Base-by-base conservation (phyloP, 208 protist species). In the Crithidia thermophila region DNA sequence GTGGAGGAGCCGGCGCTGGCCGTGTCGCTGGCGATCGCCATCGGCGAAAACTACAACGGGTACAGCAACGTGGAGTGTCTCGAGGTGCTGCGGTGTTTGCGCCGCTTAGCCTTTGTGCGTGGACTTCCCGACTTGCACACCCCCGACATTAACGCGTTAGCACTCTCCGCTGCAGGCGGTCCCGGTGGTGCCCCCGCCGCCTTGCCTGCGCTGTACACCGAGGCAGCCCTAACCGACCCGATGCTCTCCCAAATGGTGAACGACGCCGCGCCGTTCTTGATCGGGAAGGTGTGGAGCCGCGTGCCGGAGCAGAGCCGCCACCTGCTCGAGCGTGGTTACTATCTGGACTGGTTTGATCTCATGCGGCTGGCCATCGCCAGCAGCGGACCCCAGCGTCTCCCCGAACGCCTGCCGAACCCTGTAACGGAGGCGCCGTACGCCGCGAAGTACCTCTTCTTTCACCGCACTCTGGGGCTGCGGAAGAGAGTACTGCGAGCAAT, bases 261-360 rank as follows among this genome's bases (percentile, higher is more conserved):
- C 30, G 86, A 96, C 53, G 72, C 79, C 4, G 79, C 87, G 23
- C 88, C 91, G 21, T 84, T 88, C 51, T 71, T 96, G 6, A 67
- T 81, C 4, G 70, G 81, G 27, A 89, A 84, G 55, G 82, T 96
- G 30, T 96, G 91, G 88, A 74, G 79, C 4, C 79, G 78, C 5
- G 60, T 96, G 43, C 91, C 91, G 4, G 87, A 96, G 67, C 85
- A 92, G 49, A 82, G 73, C 43, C 67, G 69, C 18, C 79, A 72
- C 23, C 78, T 96, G 18, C 77, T 82, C 31, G 68, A 73, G 21
- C 73, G 71, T 9, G 74, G 77, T 7, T 79, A 84, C 59, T 84
- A 82, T 60, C 83, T 96, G 7, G 91, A 96, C 62, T 85, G 82
- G 78, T 62, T 91, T 16, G 91, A 96, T 62, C 53, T 93, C 27